Base-by-base conservation (phyloP, 257 asterid genomes). In the Rehmannia glutinosa region DNA sequence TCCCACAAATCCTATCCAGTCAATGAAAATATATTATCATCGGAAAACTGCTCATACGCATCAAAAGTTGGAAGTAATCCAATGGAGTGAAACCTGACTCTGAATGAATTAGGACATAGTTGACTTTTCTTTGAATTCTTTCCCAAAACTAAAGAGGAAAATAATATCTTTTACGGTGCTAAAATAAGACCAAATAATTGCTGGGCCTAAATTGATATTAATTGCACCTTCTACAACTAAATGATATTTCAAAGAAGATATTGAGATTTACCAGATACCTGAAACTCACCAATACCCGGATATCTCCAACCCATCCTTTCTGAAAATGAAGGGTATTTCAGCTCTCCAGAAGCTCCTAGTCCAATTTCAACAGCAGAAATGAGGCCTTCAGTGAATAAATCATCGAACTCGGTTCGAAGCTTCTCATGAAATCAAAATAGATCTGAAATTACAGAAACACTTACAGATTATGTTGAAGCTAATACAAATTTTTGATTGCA, bases 271-370 rank as follows among this genome's bases (percentile, higher is more conserved):
- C 43, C 21, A 73, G 71, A 76, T 83, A 88, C 93, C 90, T 88
- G 96, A 82, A 88, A 88, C 85, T 78, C 96, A 78, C 96, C 96
- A 70, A 85, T 85, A 60, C 96, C 96, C 70, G 96, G 96, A 79
- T 83, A 88, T 75, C 79, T 80, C 96, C 96, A 88, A 43, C 96
- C 96, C 87, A 83, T 82, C 70, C 87, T 78, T 75, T 80, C 96
- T 8, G 93, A 69, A 78, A 83, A 86, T 15, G 96, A 83, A 61
- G 96, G 96, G 78, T 86, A 88, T 68, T 80, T 83, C 64, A 88
- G 80, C 81, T 88, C 96, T 63, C 96, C 96, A 50, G 81, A 83
- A 70, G 87, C 77, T 71, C 96, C 96, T 59, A 85, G 71, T 70
- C 96, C 96, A 76, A 88, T 78, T 80, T 85, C 92, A 41, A 88